Evolutionary conservation across 345 rosid species (phyloP).

Genomic region (Geranium brycei): DNA sequence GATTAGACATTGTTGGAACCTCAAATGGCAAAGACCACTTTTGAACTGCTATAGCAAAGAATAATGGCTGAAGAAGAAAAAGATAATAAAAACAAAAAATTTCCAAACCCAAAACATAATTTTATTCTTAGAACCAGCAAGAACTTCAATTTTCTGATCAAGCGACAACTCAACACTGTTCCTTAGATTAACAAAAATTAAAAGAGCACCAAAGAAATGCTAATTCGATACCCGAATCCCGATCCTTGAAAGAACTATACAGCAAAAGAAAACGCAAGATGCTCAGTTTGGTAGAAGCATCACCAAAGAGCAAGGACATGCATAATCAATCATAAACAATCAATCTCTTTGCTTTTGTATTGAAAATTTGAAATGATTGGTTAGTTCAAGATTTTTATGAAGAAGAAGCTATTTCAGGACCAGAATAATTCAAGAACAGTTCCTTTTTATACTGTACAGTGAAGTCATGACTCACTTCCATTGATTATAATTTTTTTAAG

Average conservation of each 20-base stretch:
- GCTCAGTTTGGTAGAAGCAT: neutral
- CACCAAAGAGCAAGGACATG: neutral
- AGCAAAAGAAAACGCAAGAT: neutral
- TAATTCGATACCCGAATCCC: neutral
- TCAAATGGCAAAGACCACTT: neutral
- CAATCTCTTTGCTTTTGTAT: neutral
- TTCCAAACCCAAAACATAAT: neutral
- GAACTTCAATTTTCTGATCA: too few species aligned
- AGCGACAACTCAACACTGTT: too few species aligned
- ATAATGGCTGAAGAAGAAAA: neutral
- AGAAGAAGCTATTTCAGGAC: neutral
- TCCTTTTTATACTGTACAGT: too few species aligned
- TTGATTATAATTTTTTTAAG: too few species aligned
- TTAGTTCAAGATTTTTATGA: neutral
- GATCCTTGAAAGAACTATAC: neutral
- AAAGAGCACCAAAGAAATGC: neutral
- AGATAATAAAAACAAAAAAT: neutral
- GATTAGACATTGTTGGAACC: neutral
- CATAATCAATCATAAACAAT: too few species aligned
- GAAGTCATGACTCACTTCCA: too few species aligned
- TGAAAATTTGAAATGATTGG: neutral
- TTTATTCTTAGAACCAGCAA: too few species aligned
- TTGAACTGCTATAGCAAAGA: neutral
- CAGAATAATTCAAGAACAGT: too few species aligned
- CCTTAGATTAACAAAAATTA: neutral